Conservation (phyloP, 768 basidiomycete genomes). For the Termitomyces titanicus region DNA sequence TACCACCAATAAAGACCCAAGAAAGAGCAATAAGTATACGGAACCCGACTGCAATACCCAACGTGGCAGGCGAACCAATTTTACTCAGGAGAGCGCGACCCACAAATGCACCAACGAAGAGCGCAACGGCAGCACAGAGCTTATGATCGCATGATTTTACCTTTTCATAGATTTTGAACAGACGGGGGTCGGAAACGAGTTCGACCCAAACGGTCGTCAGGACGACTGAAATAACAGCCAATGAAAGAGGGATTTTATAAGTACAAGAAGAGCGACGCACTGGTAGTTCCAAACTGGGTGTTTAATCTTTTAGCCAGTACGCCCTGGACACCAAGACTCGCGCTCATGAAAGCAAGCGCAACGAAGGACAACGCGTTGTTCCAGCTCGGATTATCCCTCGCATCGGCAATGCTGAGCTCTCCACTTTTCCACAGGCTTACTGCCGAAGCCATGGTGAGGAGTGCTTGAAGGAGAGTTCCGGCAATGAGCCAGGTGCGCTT, state of each 20-base stretch:
- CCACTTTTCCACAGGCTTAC: conserved; percentile 70
- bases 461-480: conserved; percentile 69
- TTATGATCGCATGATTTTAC: conserved; percentile 28
- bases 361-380: conserved; percentile 61
- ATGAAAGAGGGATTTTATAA: not conserved
- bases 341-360: conserved; percentile 76
- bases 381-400: conserved; percentile 69
- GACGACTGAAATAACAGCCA: conserved; percentile 46
- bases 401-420: conserved; percentile 47
- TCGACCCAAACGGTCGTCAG: conserved; percentile 90
- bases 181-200: conserved; percentile 74
- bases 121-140: conserved; percentile 30
- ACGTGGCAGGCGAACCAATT: conserved; percentile 57
- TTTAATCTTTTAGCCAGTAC: conserved; percentile 80
- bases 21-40: conserved; percentile 56
- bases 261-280: conserved; percentile 35
- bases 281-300: conserved; percentile 75
- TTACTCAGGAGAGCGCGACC: conserved; percentile 56
- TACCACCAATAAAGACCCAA: conserved; percentile 65
- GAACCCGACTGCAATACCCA: conserved; percentile 63
- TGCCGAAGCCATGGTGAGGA: conserved; percentile 73
- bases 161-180: conserved; percentile 54
- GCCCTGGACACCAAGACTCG: conserved; percentile 80
- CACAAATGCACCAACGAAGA: conserved; percentile 76
- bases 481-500: conserved; percentile 71